Base-by-base conservation (phyloP, 2,329 filamentous ascomycete species). In the Beauveria australis region DNA sequence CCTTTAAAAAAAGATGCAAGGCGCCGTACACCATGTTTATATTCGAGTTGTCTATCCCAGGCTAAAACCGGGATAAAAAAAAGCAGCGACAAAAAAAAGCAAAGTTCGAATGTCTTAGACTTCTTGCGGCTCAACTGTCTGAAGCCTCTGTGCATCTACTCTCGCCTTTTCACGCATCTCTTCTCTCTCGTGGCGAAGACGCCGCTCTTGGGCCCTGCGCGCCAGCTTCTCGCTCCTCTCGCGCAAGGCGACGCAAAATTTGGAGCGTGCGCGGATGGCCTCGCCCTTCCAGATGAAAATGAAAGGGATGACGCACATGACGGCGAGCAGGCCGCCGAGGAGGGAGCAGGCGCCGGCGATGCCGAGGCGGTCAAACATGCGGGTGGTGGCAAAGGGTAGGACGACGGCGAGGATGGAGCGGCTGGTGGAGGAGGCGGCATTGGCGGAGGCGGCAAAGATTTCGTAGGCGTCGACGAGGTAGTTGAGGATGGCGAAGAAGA, bases 331-430 rank as follows among this genome's bases (percentile, higher is more conserved):
- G 0, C 79, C 79, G 8, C 77, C 81, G 1, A 83, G 73, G 8
- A 83, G 69, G n/a, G 78, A 78, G 60, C 79, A 81, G n/a, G 79
- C 79, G 1, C 80, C 79, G 1, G 73, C 66, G 22, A 83, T 78
- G 2, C 76, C 77, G 1, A 83, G 72, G 3, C 68, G 69, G 2
- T 64, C 61, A 62, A 83, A 83, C 78, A 83, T 81, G 61, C 74
- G 74, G 2, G 73, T 71, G 3, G 79, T 79, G 12, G 80, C 80
- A 19, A 88, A 74, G 4, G 85, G 85, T 51, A 88, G 74, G 1
- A 86, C 73, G 0, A 96, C 92, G 49, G 92, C 91, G 1, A 93
- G 95, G 72, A 97, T 91, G 89, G 94, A 94, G 59, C 94, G 92
- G 1, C 89, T 96, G 75, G 75, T 96, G 60, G 94, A 97, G 75